A percentile compares a stretch with the other conserved stretches of the same genome.
phyloP scores from a whole-genome alignment of 495 filamentous ascomycete genomes.

The Tuber aestivum region DNA sequence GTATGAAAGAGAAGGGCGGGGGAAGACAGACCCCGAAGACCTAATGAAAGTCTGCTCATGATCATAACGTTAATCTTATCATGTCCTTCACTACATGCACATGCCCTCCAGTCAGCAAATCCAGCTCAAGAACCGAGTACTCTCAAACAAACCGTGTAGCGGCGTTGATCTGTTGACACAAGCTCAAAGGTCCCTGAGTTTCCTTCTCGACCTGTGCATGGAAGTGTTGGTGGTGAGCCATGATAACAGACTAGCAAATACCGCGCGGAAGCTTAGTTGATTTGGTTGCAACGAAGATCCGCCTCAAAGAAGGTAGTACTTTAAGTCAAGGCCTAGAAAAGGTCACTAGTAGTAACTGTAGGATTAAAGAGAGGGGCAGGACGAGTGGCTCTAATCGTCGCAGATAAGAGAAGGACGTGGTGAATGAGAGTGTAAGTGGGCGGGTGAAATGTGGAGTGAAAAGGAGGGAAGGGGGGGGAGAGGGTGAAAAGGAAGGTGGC shows the following conservation, averaged over 20 bases:
- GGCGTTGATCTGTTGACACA: conserved; percentile 35
- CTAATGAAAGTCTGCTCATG: conserved; percentile 27
- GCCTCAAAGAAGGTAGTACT: background rate
- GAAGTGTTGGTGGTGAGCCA: background rate
- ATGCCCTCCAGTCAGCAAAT: background rate
- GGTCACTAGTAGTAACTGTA: background rate
- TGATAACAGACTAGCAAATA: background rate
- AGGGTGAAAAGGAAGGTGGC: background rate
- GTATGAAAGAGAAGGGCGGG: background rate
- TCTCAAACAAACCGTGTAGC: conserved; percentile 22
- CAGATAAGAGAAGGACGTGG: background rate
- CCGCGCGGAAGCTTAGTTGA: background rate
- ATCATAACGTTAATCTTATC: conserved; percentile 31
- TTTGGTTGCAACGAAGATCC: background rate
- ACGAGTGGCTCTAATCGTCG: background rate
- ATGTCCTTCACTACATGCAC: conserved; percentile 29
- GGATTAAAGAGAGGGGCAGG: background rate
- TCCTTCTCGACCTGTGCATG: conserved; percentile 7
- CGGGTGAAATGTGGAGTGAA: background rate
- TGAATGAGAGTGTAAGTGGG: background rate
- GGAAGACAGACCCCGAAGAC: conserved; percentile 22
- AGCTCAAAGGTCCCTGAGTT: conserved; percentile 3
- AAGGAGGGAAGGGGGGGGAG: background rate
- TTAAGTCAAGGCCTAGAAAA: background rate
- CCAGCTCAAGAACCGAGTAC: background rate